Conservation (phyloP, 352 stramenopile species). For the Pythium aquatile region DNA sequence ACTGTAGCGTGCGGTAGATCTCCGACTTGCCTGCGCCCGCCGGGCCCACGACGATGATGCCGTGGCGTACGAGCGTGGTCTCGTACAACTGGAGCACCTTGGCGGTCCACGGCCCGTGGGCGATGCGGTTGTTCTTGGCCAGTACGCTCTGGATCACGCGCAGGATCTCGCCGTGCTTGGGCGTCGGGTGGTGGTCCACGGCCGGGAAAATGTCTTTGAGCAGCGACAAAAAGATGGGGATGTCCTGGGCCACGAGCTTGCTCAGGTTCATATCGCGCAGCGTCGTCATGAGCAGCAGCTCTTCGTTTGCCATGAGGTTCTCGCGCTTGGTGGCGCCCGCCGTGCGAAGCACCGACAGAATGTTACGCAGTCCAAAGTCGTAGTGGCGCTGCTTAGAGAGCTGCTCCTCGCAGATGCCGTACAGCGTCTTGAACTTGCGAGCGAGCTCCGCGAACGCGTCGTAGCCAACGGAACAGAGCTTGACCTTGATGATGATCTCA, state of each 20-base stretch:
- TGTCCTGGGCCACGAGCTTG: slow-evolving; percentile 97
- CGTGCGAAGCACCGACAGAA: slow-evolving; percentile 82
- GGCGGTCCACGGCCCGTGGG: slow-evolving; percentile 77
- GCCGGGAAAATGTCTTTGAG: slow-evolving; percentile 96
- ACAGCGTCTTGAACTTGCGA: slow-evolving; percentile 90
- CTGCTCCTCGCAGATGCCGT: slow-evolving; percentile 89
- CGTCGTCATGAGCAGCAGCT: slow-evolving; percentile 94
- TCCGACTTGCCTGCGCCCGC: slow-evolving; percentile 96
- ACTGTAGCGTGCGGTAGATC: slow-evolving; percentile 94
- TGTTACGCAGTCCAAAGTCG: slow-evolving; percentile 89
- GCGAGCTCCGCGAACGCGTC: slow-evolving; percentile 88
- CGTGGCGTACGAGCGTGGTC: slow-evolving; percentile 96
- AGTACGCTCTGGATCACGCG: slow-evolving; percentile 69
- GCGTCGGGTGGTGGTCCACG: slow-evolving; percentile 67
- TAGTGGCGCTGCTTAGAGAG: slow-evolving; percentile 91
- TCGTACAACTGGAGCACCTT: slow-evolving; percentile 98
- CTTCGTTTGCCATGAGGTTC: slow-evolving; percentile 88
- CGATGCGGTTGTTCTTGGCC: slow-evolving; percentile 59
- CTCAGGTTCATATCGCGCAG: slow-evolving; percentile 97
- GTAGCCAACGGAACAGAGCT: slow-evolving; percentile 91
- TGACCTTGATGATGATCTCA: slow-evolving; percentile 96
- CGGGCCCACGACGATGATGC: slow-evolving; percentile 97
- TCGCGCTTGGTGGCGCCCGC: slow-evolving; percentile 90
- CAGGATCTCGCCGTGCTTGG: slow-evolving; percentile 85
- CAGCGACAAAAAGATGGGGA: slow-evolving; percentile 97